Base-by-base conservation (phyloP, 306 rosid species). In the Acacia crassicarpa region DNA sequence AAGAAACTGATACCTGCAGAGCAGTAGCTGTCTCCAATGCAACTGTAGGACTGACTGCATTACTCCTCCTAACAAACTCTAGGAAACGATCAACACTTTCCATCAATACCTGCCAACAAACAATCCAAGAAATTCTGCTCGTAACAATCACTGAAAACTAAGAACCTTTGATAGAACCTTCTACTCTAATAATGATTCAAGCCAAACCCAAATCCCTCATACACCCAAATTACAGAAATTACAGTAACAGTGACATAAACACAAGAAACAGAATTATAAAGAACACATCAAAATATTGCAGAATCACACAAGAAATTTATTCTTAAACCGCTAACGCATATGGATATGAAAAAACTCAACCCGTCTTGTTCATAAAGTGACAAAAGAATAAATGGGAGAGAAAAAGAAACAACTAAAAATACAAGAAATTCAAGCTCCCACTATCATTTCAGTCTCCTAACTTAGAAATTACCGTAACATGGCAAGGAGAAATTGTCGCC, bases 1-100 rank as follows among this genome's bases (percentile, higher is more conserved):
- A 32, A 78, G 76, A 80, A 19, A 82, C 35, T 65, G 82, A 85
- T 86, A 95, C 99, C 99, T 95, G 99, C 86, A 95, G 86, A 82
- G 97, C 99, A 77, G 93, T 85, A 46, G 99, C 96, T 40, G 99
- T 95, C 92, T 95, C 99, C 74, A 91, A 82, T 15, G 99, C 88
- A 85, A 95, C 88, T 62, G 96, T 90, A 66, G 99, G 99, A 87
- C 99, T 95, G 72, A 93, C 93, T 65, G 94, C 99, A 87, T 90
- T 93, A 76, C 98, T 95, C 77, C 98, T 91, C 85, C 88, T 91
- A 82, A 93, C 23, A 89, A 95, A 95, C 89, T 95, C 97, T 40
- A 93, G 78, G 83, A 95, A 78, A 4, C 97, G 94, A 75, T 93
- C 89, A 90, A 88, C 85, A 84, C 99, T 95, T 82, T 92, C 91